Evolutionary conservation across 148 eudicot genomes (phyloP), one percentile per base, ranked within the genome.

Genomic region (Pharnaceum exiguum): DNA sequence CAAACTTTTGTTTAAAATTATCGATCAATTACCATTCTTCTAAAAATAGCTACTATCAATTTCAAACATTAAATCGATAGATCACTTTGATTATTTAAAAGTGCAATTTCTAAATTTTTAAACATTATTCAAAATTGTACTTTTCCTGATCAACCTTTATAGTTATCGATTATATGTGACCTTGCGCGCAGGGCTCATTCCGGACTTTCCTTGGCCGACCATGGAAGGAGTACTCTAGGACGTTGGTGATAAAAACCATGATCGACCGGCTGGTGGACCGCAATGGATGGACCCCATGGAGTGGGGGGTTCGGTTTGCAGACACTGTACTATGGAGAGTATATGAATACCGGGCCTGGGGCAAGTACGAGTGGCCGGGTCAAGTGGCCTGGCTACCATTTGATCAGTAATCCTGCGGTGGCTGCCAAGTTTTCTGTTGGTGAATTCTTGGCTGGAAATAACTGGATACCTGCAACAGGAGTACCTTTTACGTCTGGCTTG

Each of bases 231-330:
- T 86, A 83, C 22, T 86, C 89, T 10, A 76, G 86, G 65, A 70
- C 83, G 0, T 66, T 83, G 27, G 27, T 76, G 10, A 74, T 83
- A 69, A 79, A 77, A 49, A 59, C 65, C 9, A 5, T 9, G 27
- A 46, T 86, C 0, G 83, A 81, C 22, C 42, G 67, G 18, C 19
- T 78, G 52, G 69, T 87, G 27, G 60, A 68, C 23, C 68, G 61
- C 1, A 71, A 58, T 0, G 95, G 90, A 46, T 87, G 95, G 95
- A 42, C 59, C 21, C 74, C 74, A 3, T 83, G 87, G 90, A 53
- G 21, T 8, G 81, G 79, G n/a, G 45, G 54, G 23, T 74, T 78
- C 54, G 86, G 60, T 2, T 10, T 86, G 3, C 39, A 22, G 21
- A 82, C 75, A 0, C 46, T 83, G 11, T 77, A 75, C 32, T 86